Conservation (phyloP, 768 basidiomycete species). For the Lentinula boryana region DNA sequence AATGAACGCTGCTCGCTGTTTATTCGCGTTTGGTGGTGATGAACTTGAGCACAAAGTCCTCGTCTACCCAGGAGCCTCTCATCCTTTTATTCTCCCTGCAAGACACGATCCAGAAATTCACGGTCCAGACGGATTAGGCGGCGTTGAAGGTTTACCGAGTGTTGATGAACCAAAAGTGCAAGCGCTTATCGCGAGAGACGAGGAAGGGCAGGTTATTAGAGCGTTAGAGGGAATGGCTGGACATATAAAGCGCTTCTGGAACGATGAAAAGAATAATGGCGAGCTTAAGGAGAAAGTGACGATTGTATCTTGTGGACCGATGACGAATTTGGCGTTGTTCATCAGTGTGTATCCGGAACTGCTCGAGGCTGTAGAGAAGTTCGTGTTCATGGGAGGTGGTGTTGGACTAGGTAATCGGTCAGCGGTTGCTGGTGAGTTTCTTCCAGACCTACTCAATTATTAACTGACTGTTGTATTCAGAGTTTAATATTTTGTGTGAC, state of each 20-base stretch:
- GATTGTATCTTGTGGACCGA: constrained; percentile 73
- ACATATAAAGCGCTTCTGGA: constrained; percentile 50
- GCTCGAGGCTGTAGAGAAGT: constrained; percentile 53
- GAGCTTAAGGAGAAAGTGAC: constrained; percentile 43
- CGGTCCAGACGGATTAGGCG: constrained; percentile 76
- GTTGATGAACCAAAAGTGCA: constrained; percentile 42
- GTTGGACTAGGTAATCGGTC: constrained; percentile 80
- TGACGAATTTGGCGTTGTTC: constrained; percentile 79
- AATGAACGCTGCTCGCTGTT: constrained; percentile 71
- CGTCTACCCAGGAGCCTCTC: constrained; percentile 64
- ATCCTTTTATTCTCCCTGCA: constrained; percentile 58
- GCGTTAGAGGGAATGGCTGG: constrained; percentile 69
- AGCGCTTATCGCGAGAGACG: constrained; percentile 38
- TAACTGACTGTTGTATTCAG: constrained; percentile 23
- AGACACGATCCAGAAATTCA: constrained; percentile 77
- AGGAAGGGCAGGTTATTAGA: constrained; percentile 34
- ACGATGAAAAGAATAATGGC: constrained; percentile 35
- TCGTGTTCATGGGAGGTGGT: constrained; percentile 91
- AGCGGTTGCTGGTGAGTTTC: constrained; percentile 54
- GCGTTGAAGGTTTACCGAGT: constrained; percentile 70
- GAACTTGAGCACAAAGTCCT: constrained; percentile 51
- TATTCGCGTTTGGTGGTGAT: constrained; percentile 65
- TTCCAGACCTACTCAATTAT: not conserved
- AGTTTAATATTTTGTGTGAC: constrained; percentile 80
- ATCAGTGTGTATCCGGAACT: constrained; percentile 48